Evolutionary conservation across 768 basidiomycete species (phyloP).

Genomic region (Suillus luteus): DNA sequence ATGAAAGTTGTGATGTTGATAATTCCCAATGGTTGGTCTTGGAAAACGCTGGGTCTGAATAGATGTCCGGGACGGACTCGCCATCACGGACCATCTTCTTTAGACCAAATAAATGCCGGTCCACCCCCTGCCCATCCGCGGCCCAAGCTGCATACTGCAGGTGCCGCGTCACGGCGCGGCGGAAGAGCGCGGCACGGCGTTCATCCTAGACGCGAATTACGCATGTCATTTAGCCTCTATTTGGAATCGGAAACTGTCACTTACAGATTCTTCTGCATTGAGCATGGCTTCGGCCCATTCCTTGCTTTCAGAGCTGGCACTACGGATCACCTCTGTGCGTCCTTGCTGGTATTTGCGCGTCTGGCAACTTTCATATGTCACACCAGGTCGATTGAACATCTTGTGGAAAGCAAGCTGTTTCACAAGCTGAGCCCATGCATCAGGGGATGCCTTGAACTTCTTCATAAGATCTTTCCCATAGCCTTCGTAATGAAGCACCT

Average conservation of each 20-base stretch:
- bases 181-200: conserved; percentile 67
- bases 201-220: conserved; percentile 41
- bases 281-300: conserved; percentile 92
- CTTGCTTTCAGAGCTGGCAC: conserved; percentile 78
- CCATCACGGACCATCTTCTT: conserved; percentile 77
- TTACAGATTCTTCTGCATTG: conserved; percentile 49
- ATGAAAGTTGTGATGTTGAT: conserved; percentile 86
- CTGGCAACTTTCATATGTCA: conserved; percentile 93
- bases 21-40: conserved; percentile 89
- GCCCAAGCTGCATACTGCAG: conserved; percentile 89
- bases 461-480: conserved; percentile 92
- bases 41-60: conserved; percentile 68
- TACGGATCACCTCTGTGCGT: conserved; percentile 93
- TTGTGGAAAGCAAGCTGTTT: conserved; percentile 97
- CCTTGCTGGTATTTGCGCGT: conserved; percentile 91
- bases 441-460: conserved; percentile 79
- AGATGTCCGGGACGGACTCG: conserved; percentile 73
- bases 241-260: conserved; percentile 18
- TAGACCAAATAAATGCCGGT: conserved; percentile 92
- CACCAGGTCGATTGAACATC: conserved; percentile 70
- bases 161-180: conserved; percentile 77
- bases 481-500: conserved; percentile 82
- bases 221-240: conserved; percentile 6
- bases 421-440: conserved; percentile 93
- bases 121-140: conserved; percentile 92